phyloP scores from a whole-genome alignment of 192 early-diverging fungal species.

The Phlyctochytrium bullatum region DNA sequence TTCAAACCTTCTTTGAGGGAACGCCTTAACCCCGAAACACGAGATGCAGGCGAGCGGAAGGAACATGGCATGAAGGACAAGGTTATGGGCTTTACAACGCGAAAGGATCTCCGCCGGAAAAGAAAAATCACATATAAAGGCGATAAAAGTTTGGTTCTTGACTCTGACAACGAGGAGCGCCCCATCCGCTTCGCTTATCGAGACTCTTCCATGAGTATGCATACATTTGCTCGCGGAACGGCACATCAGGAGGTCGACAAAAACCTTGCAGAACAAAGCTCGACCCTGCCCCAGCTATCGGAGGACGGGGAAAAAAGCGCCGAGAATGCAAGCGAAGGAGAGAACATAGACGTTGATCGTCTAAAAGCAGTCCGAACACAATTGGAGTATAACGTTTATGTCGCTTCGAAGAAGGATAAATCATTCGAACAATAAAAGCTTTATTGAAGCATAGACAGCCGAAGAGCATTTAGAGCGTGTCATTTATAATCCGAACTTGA shows the following conservation, averaged over 20 bases:
- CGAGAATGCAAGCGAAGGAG: neutral
- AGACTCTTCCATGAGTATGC: neutral
- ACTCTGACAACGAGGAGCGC: neutral
- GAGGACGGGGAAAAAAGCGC: neutral
- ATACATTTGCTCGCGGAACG: neutral
- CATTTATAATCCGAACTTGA: neutral
- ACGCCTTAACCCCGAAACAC: too few species aligned
- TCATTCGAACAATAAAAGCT: too few species aligned
- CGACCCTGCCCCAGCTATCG: neutral
- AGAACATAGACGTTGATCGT: constrained; percentile 2
- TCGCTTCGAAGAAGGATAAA: constrained; percentile 9
- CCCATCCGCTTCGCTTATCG: neutral
- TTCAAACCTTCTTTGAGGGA: too few species aligned
- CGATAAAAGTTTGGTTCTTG: neutral
- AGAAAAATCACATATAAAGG: too few species aligned
- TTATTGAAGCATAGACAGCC: too few species aligned
- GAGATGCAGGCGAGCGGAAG: too few species aligned
- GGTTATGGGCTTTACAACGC: too few species aligned
- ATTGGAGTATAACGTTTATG: constrained; percentile 27
- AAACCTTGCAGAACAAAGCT: neutral
- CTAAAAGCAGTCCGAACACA: constrained; percentile 17
- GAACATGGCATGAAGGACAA: too few species aligned
- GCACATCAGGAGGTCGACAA: neutral
- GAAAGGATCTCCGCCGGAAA: too few species aligned
- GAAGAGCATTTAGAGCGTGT: too few species aligned